Evolutionary conservation across 306 rosid genomes (phyloP).

Genomic region (Herpetospermum pedunculosum): DNA sequence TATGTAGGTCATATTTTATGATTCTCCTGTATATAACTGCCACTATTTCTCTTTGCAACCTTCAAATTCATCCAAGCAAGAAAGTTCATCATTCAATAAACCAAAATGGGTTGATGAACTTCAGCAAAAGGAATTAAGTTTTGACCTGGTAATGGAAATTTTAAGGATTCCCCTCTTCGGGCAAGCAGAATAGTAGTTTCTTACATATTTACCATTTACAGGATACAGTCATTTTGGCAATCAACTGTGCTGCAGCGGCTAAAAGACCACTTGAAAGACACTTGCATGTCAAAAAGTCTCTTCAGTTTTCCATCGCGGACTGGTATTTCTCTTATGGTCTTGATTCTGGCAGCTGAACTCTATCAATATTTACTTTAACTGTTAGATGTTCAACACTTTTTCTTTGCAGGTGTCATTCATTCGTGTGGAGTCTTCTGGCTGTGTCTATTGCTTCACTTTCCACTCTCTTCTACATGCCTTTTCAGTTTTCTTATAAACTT

Average conservation of each 20-base stretch:
- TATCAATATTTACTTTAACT: constrained; percentile 12
- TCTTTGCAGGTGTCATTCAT: constrained; percentile 49
- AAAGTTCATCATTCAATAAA: constrained; percentile 29
- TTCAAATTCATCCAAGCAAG: constrained; percentile 35
- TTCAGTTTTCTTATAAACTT: constrained; percentile 44
- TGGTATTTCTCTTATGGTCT: constrained; percentile 20
- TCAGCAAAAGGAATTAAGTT: constrained; percentile 35
- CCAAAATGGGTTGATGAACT: constrained; percentile 80
- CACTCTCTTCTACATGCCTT: constrained; percentile 41
- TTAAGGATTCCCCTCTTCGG: constrained; percentile 12
- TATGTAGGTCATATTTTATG: constrained; percentile 64
- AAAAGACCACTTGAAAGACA: constrained; percentile 30
- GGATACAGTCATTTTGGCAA: constrained; percentile 68
- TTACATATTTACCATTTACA: constrained; percentile 22
- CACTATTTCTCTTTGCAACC: constrained; percentile 57
- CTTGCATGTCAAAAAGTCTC: constrained; percentile 31
- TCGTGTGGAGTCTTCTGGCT: constrained; percentile 47
- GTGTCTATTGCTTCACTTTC: constrained; percentile 53
- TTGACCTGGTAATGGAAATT: constrained; percentile 55
- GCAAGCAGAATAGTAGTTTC: constrained; percentile 2
- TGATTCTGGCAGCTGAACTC: not conserved
- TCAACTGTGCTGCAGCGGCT: constrained; percentile 60
- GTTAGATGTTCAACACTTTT: constrained; percentile 19
- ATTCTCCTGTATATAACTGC: constrained; percentile 50
- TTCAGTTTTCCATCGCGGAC: constrained; percentile 23